These are phyloP conservation scores for Pythium aristosporum DNA, from an alignment of 352 stramenopile genomes.

Conservation along the genomic window DNA sequence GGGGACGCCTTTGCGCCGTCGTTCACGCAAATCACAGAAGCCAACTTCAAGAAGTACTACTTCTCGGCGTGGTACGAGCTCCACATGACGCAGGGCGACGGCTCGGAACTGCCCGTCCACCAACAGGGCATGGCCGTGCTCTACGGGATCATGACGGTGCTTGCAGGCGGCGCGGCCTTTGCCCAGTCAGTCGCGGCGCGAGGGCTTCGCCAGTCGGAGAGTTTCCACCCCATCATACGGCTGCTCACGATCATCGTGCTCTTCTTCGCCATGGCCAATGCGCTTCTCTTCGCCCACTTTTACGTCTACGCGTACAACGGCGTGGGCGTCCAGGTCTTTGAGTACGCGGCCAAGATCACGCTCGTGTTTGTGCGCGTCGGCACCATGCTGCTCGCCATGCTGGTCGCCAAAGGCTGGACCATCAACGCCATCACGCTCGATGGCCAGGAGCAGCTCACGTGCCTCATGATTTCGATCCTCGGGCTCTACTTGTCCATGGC, in stretches of 20 bases:
- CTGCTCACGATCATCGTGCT: slow-evolving; percentile 64
- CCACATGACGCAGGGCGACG: slow-evolving; percentile 71
- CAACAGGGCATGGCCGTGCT: slow-evolving; percentile 55
- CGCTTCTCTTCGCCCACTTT: slow-evolving; percentile 61
- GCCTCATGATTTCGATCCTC: slow-evolving; percentile 57
- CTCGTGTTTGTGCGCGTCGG: slow-evolving; percentile 72
- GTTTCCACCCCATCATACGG: slow-evolving; percentile 78
- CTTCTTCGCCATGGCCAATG: slow-evolving; percentile 64
- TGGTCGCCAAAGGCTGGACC: slow-evolving; percentile 79
- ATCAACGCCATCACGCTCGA: slow-evolving; percentile 67
- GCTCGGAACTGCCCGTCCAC: slow-evolving; percentile 66
- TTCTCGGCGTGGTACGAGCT: slow-evolving; percentile 79
- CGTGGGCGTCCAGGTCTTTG: slow-evolving; percentile 64
- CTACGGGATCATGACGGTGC: slow-evolving; percentile 47
- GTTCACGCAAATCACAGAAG: slow-evolving; percentile 66
- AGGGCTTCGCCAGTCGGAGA: slow-evolving; percentile 52
- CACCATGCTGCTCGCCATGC: slow-evolving; percentile 68
- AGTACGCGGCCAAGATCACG: slow-evolving; percentile 67
- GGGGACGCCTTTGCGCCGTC: slow-evolving; percentile 60
- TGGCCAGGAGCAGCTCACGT: slow-evolving; percentile 66
- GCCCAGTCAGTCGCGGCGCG: slow-evolving; percentile 49
- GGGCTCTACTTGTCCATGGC: slow-evolving; percentile 73
- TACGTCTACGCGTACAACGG: slow-evolving; percentile 59
- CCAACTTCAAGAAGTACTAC: slow-evolving; percentile 74
- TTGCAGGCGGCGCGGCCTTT: slow-evolving; percentile 35